Evolutionary conservation across 1,284 basidiomycete species (phyloP).

Genomic region (Papiliotrema fonsecae): DNA sequence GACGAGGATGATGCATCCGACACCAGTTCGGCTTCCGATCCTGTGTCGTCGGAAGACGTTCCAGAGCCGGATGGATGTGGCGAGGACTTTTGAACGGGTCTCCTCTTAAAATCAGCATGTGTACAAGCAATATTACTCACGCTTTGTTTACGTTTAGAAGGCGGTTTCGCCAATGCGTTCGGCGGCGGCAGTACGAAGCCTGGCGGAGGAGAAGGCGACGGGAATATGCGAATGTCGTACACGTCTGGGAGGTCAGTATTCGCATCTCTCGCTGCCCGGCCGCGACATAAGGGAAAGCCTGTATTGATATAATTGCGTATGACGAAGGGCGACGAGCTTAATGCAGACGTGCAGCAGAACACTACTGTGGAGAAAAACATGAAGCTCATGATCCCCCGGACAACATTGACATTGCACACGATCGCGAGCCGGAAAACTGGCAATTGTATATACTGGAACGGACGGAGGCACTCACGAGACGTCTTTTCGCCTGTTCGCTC

Average conservation of each 20-base stretch:
- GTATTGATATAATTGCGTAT: no score
- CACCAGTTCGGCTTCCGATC: conserved; percentile 1
- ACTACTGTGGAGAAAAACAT: no score
- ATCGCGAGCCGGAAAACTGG: no score
- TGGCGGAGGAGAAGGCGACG: conserved; percentile 29
- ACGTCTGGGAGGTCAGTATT: conserved; percentile 16
- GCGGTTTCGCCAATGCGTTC: not conserved
- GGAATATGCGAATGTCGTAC: conserved; percentile 29
- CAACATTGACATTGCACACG: no score
- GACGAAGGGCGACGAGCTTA: no score
- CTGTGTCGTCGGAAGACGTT: not conserved
- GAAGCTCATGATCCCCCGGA: no score
- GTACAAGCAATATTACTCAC: not conserved
- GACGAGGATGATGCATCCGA: not conserved
- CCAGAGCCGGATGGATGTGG: not conserved
- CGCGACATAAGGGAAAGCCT: no score
- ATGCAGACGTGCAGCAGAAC: no score
- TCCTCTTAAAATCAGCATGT: not conserved
- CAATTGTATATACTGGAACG: no score
- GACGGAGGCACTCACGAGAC: conserved; percentile 31
- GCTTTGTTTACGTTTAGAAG: not conserved
- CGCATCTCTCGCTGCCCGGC: no score
- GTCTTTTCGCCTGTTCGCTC: conserved; percentile 25
- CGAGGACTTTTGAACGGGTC: not conserved
- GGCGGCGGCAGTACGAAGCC: conserved; percentile 10